Evolutionary conservation across 1,284 basidiomycete genomes (phyloP).

Genomic region (Anthracocystis panici-leucophaei): DNA sequence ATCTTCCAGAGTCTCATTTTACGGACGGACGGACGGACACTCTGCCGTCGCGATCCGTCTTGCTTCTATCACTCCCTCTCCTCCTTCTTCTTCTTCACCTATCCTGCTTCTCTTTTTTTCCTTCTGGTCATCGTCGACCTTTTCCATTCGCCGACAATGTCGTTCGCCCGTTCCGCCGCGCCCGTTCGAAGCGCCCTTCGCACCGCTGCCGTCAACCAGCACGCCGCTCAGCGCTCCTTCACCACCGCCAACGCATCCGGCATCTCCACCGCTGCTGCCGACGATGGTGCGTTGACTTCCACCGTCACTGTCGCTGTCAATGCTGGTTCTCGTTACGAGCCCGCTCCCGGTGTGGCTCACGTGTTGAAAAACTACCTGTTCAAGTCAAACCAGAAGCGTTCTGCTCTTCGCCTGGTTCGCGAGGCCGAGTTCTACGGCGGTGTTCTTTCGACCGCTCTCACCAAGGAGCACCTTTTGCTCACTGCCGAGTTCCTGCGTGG

Average conservation of each 20-base stretch:
- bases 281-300: conserved; percentile 61
- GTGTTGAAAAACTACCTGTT: conserved; percentile 65
- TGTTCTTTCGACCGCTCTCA: conserved; percentile 85
- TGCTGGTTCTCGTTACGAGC: conserved; percentile 63
- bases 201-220: conserved; percentile 31
- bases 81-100: neutral
- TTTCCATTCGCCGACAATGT: conserved; percentile 28
- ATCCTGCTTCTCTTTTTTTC: conserved; percentile 2
- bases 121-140: neutral
- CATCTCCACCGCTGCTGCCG: conserved; percentile 54
- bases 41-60: conserved; percentile 29
- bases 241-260: conserved; percentile 56
- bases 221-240: conserved; percentile 33
- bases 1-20: conserved; percentile 2
- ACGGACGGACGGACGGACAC: conserved; percentile 1
- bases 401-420: conserved; percentile 88
- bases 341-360: conserved; percentile 61
- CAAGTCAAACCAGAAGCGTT: conserved; percentile 73
- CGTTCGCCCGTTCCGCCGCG: conserved; percentile 52
- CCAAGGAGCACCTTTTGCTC: conserved; percentile 89
- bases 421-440: conserved; percentile 96
- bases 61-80: neutral
- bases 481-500: conserved; percentile 95
- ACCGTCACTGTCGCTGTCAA: conserved; percentile 64
- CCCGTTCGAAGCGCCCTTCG: conserved; percentile 49